Evolutionary conservation across 352 stramenopile species (phyloP).

Genomic region (Pythium rhizo-oryzae): DNA sequence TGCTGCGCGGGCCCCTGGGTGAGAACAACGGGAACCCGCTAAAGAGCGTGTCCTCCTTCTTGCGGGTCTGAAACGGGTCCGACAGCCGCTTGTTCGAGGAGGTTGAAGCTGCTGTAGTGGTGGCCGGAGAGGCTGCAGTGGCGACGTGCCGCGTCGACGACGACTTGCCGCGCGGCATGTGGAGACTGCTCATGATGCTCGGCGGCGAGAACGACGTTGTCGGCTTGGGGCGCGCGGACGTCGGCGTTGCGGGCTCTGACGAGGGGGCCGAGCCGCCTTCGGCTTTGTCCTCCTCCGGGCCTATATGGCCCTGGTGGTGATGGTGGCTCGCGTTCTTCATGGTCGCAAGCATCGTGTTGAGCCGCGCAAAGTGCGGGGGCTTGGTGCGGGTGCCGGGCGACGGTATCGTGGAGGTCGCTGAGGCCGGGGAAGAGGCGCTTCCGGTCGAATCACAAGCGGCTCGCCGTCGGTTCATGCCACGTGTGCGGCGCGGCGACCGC

Average conservation of each 20-base stretch:
- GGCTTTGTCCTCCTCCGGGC: background rate
- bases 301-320: background rate
- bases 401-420: background rate
- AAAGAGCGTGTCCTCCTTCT: slow-evolving; percentile 27
- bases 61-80: slow-evolving; percentile 28
- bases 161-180: slow-evolving; percentile 27
- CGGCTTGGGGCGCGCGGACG: background rate
- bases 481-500: slow-evolving; percentile 11
- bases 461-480: slow-evolving; percentile 13
- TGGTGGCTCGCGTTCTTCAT: slow-evolving; percentile 22
- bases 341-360: slow-evolving; percentile 28
- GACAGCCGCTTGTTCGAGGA: slow-evolving; percentile 20
- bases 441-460: slow-evolving; percentile 7
- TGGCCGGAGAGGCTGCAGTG: background rate
- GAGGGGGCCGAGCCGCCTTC: background rate
- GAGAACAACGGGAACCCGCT: slow-evolving; percentile 22
- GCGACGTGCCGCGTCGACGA: slow-evolving; percentile 19
- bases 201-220: slow-evolving; percentile 11
- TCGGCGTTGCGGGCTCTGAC: background rate
- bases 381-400: background rate
- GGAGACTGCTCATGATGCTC: slow-evolving; percentile 28
- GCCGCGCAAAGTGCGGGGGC: slow-evolving; percentile 16
- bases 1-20: slow-evolving; percentile 9
- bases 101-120: background rate
- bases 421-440: too few species aligned